Conservation (phyloP, 164 flowering plant genomes). For the Vitis rotundifolia region DNA sequence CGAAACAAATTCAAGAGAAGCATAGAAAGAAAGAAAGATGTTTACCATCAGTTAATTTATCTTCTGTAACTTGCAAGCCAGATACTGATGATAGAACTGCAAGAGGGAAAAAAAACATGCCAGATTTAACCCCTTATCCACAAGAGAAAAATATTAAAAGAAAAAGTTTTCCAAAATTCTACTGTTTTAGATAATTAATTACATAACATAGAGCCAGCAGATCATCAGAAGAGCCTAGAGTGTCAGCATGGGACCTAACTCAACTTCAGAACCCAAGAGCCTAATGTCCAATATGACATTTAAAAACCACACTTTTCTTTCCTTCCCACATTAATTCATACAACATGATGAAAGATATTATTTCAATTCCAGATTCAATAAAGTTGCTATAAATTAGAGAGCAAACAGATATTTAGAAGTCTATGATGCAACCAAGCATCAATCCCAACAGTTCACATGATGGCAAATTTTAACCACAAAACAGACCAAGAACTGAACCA, state of each 20-base stretch:
- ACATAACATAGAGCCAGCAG: neutral
- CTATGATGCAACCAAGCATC: slow-evolving; percentile 1
- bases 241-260: neutral
- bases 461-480: neutral
- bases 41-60: slow-evolving; percentile 54
- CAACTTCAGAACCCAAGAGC: neutral
- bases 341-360: neutral
- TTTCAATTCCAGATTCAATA: neutral
- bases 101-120: slow-evolving; percentile 20
- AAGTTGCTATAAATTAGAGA: neutral
- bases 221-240: neutral
- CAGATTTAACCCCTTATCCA: neutral
- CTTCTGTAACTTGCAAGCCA: slow-evolving; percentile 57
- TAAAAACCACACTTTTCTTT: neutral
- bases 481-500: neutral
- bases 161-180: neutral
- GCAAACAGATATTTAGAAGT: neutral
- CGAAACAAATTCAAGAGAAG: neutral
- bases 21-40: slow-evolving; percentile 3
- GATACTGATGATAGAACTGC: slow-evolving; percentile 88
- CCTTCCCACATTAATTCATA: neutral
- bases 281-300: neutral
- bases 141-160: neutral
- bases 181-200: neutral
- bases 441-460: neutral